Base-by-base conservation (phyloP, 2,329 filamentous ascomycete genomes). In the Reticulascus tulasneorum region DNA sequence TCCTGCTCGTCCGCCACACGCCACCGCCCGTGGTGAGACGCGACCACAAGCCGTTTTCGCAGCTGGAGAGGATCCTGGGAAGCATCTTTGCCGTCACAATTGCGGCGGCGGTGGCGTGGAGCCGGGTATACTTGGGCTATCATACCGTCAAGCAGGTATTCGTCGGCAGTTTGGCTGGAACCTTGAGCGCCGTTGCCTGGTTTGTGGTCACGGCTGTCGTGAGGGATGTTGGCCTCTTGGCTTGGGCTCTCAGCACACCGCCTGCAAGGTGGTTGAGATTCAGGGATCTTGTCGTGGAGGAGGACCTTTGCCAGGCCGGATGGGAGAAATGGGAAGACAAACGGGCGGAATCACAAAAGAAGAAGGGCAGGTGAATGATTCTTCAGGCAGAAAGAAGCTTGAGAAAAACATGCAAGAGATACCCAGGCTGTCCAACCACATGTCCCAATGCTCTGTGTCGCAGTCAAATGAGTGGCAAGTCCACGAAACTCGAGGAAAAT, bases 101-200 rank as follows among this genome's bases (percentile, higher is more conserved):
- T 37, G 86, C 86, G 1, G 75, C 64, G 1, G 66, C 75, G 8
- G 88, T 96, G 6, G 86, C 90, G 15, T 79, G 77, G 60, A 95
- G 89, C 53, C 75, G 93, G 36, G 76, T 94, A 28, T 98, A 98
- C 56, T 69, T 98, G 44, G 88, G 82, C 59, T 98, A 98, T 57
- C 93, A 98, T 63, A 96, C 91, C 1, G 72, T 78, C 23, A 82
- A 74, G 53, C 93, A 98, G 66, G 93, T 98, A 9, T 52, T 88
- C n/a, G 86, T 84, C 2, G 93, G 93, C 3, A 79, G 73, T 47
- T 65, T 62, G 9, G 86, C 86, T 1, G 93, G 93, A 0, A 66
- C 75, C 1, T 53, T 77, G 2, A 87, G 82, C 50, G 90, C 86
- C 1, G 52, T 86, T 3, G 72, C 66, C 2, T 98, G 93, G 93